Conservation (phyloP, 371 early-diverging fungal species). For the Globomyces sp. region DNA sequence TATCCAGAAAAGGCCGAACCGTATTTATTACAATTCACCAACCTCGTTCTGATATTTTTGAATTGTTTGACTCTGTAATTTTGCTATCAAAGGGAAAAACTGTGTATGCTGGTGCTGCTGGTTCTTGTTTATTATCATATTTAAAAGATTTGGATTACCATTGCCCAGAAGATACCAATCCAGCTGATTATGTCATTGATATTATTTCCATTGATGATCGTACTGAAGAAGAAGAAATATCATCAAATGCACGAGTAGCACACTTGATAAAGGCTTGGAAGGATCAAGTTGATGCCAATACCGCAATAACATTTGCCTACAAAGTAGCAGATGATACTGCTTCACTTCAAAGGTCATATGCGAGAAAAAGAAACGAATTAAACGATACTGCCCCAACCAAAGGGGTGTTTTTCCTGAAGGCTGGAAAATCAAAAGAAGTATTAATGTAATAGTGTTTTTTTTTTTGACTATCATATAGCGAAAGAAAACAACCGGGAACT, state of each 20-base stretch:
- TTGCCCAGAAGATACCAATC: constrained; percentile 84
- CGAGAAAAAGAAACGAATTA: no score
- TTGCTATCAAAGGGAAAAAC: constrained; percentile 57
- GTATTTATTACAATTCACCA: constrained; percentile 66
- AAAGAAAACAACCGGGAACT: background rate
- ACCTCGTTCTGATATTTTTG: constrained; percentile 50
- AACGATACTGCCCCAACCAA: no score
- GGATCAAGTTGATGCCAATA: constrained; percentile 29
- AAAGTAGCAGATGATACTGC: constrained; percentile 19
- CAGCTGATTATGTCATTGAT: constrained; percentile 89
- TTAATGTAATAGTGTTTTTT: no score
- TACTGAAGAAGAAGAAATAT: constrained; percentile 25
- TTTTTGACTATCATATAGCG: no score
- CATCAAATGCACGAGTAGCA: constrained; percentile 25
- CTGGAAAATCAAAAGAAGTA: no score
- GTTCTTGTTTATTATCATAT: constrained; percentile 40
- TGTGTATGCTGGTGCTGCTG: constrained; percentile 45
- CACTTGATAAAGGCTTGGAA: constrained; percentile 27
- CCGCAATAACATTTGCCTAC: no score
- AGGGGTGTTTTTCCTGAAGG: no score
- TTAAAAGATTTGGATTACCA: constrained; percentile 70
- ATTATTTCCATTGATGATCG: constrained; percentile 38
- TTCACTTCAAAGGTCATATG: no score
- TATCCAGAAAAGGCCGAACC: constrained; percentile 62
- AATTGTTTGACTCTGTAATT: constrained; percentile 56